Percentiles rank a stretch among this genome's conserved stretches.
Conservation (phyloP, 352 stramenopile genomes). For the Albugo laibachii region DNA sequence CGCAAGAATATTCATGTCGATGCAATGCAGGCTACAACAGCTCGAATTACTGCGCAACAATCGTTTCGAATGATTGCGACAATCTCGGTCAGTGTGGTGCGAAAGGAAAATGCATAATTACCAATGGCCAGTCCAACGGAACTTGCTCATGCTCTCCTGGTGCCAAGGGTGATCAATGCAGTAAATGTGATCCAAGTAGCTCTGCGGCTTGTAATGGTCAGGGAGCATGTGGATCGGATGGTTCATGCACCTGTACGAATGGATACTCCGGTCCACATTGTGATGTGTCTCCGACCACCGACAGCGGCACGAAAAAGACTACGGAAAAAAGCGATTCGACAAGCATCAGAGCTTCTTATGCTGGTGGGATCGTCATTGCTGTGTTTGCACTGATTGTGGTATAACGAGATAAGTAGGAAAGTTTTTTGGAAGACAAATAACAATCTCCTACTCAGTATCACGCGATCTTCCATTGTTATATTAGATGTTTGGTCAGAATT, state of each 20-base stretch:
- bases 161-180: constrained; percentile 39
- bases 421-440: too few relatives aligned
- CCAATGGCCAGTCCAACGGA: constrained; percentile 11
- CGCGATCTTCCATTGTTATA: too few relatives aligned
- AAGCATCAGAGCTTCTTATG: too few relatives aligned
- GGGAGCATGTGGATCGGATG: constrained; percentile 10
- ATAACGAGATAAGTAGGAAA: too few relatives aligned
- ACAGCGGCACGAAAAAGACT: not conserved
- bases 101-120: constrained; percentile 23
- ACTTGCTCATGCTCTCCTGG: constrained; percentile 27
- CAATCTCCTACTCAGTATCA: too few relatives aligned
- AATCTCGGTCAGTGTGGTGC: constrained; percentile 47
- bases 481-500: too few relatives aligned
- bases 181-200: constrained; percentile 23
- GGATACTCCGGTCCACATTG: constrained; percentile 55
- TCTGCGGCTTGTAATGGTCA: constrained; percentile 16
- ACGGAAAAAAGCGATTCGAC: not conserved
- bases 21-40: constrained; percentile 52
- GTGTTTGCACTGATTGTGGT: too few relatives aligned
- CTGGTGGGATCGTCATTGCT: too few relatives aligned
- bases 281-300: not conserved
- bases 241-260: constrained; percentile 27
- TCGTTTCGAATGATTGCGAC: constrained; percentile 47
- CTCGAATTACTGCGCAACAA: constrained; percentile 24
- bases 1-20: constrained; percentile 48